Evolutionary conservation across 1,284 basidiomycete genomes (phyloP).

Genomic region (Austroboletus niveus): DNA sequence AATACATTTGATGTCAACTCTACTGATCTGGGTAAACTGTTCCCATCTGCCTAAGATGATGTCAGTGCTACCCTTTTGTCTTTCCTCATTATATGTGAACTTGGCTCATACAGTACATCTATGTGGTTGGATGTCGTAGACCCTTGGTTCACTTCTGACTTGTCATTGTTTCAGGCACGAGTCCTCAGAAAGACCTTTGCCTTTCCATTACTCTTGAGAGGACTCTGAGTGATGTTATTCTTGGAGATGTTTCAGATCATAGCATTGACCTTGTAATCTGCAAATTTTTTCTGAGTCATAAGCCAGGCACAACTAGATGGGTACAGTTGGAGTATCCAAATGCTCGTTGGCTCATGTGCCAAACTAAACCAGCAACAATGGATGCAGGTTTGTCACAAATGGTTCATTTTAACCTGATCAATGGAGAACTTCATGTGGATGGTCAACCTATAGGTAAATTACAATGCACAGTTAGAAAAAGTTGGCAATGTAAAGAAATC

Average conservation of each 20-base stretch:
- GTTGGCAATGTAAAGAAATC: constrained; percentile 35
- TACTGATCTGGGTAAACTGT: neutral
- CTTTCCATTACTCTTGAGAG: neutral
- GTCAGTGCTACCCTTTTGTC: constrained; percentile 30
- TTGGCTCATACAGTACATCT: neutral
- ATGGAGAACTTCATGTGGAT: neutral
- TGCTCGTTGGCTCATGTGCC: neutral
- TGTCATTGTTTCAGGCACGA: constrained; percentile 2
- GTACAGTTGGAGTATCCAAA: neutral
- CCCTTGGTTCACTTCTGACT: too few relatives aligned
- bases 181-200: neutral
- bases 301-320: neutral
- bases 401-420: neutral
- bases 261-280: constrained; percentile 35
- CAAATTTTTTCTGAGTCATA: constrained; percentile 28
- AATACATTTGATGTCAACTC: neutral
- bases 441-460: constrained; percentile 41
- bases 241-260: neutral
- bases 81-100: constrained; percentile 16
- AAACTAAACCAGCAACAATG: neutral
- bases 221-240: constrained; percentile 3
- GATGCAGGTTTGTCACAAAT: neutral
- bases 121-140: neutral
- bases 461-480: constrained; percentile 31
- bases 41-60: constrained; percentile 17